Conservation (phyloP, 805 yeast species). For the Naumovozyma castellii region DNA sequence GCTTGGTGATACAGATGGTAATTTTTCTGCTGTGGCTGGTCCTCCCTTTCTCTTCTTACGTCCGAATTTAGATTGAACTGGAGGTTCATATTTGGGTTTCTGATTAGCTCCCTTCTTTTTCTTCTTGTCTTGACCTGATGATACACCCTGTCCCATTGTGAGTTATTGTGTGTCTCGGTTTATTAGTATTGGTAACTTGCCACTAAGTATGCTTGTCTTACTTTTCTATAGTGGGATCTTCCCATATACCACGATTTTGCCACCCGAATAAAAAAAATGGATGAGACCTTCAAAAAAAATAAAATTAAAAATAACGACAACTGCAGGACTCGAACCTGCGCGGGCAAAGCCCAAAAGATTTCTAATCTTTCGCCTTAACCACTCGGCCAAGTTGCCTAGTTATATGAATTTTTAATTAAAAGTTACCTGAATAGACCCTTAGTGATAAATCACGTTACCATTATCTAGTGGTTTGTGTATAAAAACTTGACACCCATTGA, state of each 20-base stretch:
- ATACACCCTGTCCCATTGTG: conserved; percentile 31
- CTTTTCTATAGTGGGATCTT: too few relatives aligned
- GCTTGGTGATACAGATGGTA: conserved; percentile 83
- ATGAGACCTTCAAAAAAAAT: too few relatives aligned
- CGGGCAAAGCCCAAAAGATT: conserved; percentile 50
- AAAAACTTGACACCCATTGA: too few relatives aligned
- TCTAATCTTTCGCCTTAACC: conserved; percentile 57
- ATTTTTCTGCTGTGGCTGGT: conserved; percentile 69
- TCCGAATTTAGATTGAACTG: conserved; percentile 89
- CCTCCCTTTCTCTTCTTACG: conserved; percentile 87
- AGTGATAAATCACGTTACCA: too few relatives aligned
- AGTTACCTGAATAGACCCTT: too few relatives aligned
- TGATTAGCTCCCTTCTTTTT: conserved; percentile 61
- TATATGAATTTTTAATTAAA: too few relatives aligned
- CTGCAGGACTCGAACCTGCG: conserved; percentile 67
- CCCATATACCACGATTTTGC: too few relatives aligned
- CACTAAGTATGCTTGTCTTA: too few relatives aligned
- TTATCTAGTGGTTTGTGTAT: too few relatives aligned
- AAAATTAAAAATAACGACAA: conserved; percentile 40
- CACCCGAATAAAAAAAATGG: too few relatives aligned
- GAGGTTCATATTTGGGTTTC: conserved; percentile 97
- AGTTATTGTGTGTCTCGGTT: too few relatives aligned
- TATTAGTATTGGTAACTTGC: too few relatives aligned
- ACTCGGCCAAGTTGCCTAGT: conserved; percentile 52
- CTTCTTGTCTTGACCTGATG: conserved; percentile 29